Conservation (phyloP, 176 grass and related monocot genomes). For the Hsuehochloa calcarea region DNA sequence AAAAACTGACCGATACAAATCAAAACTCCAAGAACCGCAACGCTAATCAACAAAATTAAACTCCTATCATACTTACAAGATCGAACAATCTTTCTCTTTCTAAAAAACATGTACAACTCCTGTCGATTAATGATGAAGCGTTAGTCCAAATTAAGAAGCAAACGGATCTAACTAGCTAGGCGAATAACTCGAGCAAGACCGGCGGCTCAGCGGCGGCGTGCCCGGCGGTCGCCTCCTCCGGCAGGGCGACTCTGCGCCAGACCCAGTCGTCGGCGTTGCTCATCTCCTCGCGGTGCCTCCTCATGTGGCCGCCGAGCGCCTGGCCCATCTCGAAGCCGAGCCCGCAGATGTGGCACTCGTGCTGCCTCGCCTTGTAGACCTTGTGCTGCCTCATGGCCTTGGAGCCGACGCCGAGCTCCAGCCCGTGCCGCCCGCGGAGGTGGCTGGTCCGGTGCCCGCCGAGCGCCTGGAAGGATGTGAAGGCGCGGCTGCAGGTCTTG, state of each 20-base stretch:
- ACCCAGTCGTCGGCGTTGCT: conserved; percentile 13
- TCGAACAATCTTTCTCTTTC: background rate
- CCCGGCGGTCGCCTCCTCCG: background rate
- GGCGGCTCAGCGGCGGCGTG: background rate
- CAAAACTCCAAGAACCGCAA: background rate
- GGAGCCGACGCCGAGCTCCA: conserved; percentile 42
- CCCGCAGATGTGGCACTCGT: conserved; percentile 65
- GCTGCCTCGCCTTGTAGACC: conserved; percentile 12
- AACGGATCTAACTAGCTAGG: background rate
- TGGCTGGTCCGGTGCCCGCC: conserved; percentile 67
- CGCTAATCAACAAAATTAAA: background rate
- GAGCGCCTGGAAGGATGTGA: conserved; percentile 58
- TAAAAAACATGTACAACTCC: background rate
- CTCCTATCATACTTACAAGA: background rate
- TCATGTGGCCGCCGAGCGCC: conserved; percentile 67
- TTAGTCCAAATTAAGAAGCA: background rate
- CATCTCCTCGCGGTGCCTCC: conserved; percentile 48
- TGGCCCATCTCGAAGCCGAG: conserved; percentile 57
- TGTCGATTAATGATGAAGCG: background rate
- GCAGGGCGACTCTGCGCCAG: background rate
- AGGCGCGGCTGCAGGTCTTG: conserved; percentile 47
- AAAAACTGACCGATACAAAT: background rate
- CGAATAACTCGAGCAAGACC: conserved; percentile 37
- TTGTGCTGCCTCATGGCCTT: conserved; percentile 29
- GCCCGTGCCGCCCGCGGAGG: conserved; percentile 34